These are phyloP conservation scores for Paecilomyces dactylethromorphus DNA, from an alignment of 2,329 filamentous ascomycete genomes.

Conservation along the genomic window DNA sequence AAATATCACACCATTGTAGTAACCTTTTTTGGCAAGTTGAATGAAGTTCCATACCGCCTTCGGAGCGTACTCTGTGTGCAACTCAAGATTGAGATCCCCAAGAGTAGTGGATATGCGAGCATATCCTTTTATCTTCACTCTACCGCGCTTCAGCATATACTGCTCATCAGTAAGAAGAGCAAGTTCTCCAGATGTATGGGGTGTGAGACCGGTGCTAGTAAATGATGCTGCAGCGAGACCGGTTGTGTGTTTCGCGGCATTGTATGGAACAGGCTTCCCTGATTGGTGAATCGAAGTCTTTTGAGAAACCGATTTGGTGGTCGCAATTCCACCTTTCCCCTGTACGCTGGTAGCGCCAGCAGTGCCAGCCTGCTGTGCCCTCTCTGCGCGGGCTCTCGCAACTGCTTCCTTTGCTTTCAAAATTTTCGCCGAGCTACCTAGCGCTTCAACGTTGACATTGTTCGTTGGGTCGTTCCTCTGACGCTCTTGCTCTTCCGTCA, in stretches of 20 bases:
- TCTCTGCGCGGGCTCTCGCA: slow-evolving; percentile 75
- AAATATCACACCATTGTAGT: slow-evolving; percentile 78
- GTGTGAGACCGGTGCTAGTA: slow-evolving; percentile 88
- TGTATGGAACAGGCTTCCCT: slow-evolving; percentile 54
- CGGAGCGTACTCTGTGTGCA: slow-evolving; percentile 85
- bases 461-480: slow-evolving; percentile 53
- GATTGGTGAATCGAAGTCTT: slow-evolving; percentile 19
- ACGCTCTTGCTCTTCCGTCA: slow-evolving; percentile 64
- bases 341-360: slow-evolving; percentile 31
- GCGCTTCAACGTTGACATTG: slow-evolving; percentile 69
- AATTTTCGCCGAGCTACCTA: slow-evolving; percentile 77
- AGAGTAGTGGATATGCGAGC: slow-evolving; percentile 80
- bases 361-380: slow-evolving; percentile 54
- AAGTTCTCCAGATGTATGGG: slow-evolving; percentile 79
- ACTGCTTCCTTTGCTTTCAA: slow-evolving; percentile 87
- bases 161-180: slow-evolving; percentile 88
- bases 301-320: slow-evolving; percentile 5
- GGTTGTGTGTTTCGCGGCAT: slow-evolving; percentile 84
- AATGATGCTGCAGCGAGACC: slow-evolving; percentile 89
- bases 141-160: slow-evolving; percentile 87
- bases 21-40: slow-evolving; percentile 77
- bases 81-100: slow-evolving; percentile 79
- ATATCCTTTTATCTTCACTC: slow-evolving; percentile 86
- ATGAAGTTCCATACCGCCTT: slow-evolving; percentile 97
- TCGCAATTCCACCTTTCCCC: slow-evolving; percentile 15